These are phyloP conservation scores for Mycena olivaceomarginata DNA, from an alignment of 768 basidiomycete genomes.

Conservation along the genomic window DNA sequence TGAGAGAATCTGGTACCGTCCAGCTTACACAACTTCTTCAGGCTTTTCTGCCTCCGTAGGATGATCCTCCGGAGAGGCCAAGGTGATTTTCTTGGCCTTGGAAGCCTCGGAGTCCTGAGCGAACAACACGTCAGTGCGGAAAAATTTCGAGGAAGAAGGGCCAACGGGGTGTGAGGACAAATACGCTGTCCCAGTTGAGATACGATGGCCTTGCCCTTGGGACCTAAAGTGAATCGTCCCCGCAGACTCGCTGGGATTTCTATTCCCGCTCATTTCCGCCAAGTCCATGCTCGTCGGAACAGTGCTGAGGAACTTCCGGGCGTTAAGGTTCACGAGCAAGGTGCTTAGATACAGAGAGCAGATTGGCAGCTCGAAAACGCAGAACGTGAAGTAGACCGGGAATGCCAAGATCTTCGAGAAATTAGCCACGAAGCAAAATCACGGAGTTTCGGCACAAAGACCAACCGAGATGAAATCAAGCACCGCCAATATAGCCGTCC, in stretches of 20 bases:
- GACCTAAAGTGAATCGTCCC: constrained; percentile 24
- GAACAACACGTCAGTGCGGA: neutral
- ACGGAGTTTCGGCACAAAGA: neutral
- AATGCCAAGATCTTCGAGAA: constrained; percentile 28
- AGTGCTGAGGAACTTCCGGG: constrained; percentile 43
- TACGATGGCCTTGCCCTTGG: neutral
- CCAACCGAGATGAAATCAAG: constrained; percentile 38
- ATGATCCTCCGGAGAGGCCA: neutral
- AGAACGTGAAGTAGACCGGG: constrained; percentile 36
- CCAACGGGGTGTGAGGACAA: constrained; percentile 2
- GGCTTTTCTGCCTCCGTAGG: neutral
- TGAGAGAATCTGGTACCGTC: too few relatives aligned
- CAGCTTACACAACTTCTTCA: neutral
- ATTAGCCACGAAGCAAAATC: neutral
- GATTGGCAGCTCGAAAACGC: constrained; percentile 52
- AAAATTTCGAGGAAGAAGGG: neutral
- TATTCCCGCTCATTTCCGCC: constrained; percentile 10
- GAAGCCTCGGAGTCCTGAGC: neutral
- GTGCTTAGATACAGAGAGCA: constrained; percentile 57
- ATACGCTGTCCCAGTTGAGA: neutral
- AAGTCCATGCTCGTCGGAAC: constrained; percentile 11
- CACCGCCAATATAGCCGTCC: constrained; percentile 42
- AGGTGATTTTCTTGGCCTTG: neutral
- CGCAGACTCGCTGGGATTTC: neutral
- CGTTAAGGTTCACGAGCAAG: constrained; percentile 55